Evolutionary conservation across 2,329 filamentous ascomycete genomes (phyloP).

Genomic region (Neopestalotiopsis sp.): DNA sequence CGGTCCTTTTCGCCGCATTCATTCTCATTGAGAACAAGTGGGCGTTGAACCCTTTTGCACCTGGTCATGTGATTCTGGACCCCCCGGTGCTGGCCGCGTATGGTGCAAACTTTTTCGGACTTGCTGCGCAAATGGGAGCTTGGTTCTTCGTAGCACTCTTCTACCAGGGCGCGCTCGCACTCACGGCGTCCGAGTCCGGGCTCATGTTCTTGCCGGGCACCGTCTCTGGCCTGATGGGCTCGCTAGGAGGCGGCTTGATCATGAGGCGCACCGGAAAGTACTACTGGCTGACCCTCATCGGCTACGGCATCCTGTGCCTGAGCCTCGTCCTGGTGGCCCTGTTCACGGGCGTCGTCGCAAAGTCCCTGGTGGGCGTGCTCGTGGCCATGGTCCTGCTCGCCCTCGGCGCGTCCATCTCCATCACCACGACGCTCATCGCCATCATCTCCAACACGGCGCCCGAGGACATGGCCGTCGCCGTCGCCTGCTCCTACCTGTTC

Average conservation of each 20-base stretch:
- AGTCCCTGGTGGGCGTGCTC: conserved; percentile 58
- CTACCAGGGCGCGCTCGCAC: conserved; percentile 74
- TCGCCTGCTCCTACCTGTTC: conserved; percentile 83
- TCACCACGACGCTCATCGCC: conserved; percentile 75
- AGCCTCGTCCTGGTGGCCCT: conserved; percentile 63
- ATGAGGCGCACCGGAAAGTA: conserved; percentile 76
- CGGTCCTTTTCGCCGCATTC: conserved; percentile 69
- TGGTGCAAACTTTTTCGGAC: conserved; percentile 74
- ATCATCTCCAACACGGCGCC: conserved; percentile 72
- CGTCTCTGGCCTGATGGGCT: conserved; percentile 65
- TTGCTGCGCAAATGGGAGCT: conserved; percentile 60
- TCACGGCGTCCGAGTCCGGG: conserved; percentile 68
- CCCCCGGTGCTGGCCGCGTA: conserved; percentile 71
- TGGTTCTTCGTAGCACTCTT: conserved; percentile 80
- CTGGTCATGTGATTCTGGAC: conserved; percentile 75
- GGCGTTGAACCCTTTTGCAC: conserved; percentile 75
- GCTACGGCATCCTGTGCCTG: conserved; percentile 58
- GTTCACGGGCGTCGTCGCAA: conserved; percentile 57
- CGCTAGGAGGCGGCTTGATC: conserved; percentile 66
- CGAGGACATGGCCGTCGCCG: conserved; percentile 75
- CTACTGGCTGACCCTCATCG: conserved; percentile 69
- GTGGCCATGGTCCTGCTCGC: conserved; percentile 59
- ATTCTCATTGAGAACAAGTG: conserved; percentile 71
- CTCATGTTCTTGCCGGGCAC: conserved; percentile 72
- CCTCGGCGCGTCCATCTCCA: conserved; percentile 54